Evolutionary conservation across 2,329 filamentous ascomycete species (phyloP).

Genomic region (Ophiostoma populinum): DNA sequence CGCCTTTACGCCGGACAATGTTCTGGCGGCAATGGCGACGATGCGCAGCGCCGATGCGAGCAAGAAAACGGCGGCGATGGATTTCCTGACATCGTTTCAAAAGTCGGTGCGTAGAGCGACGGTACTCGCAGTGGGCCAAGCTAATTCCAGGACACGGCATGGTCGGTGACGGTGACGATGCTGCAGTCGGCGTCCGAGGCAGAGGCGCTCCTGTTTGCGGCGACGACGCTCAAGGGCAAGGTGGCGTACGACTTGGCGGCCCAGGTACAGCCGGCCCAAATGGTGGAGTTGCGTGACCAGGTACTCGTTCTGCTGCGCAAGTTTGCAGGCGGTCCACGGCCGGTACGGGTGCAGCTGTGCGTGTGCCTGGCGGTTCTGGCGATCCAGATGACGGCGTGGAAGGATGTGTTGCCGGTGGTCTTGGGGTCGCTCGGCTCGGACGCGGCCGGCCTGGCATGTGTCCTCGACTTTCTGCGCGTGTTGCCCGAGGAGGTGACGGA

Average conservation of each 20-base stretch:
- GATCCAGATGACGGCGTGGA: conserved; percentile 92
- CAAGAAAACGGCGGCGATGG: conserved; percentile 71
- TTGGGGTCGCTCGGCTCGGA: conserved; percentile 62
- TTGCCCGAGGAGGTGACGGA: conserved; percentile 97
- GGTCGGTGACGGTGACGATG: conserved; percentile 74
- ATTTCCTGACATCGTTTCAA: conserved; percentile 87
- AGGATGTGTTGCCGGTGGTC: conserved; percentile 73
- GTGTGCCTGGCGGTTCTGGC: conserved; percentile 89
- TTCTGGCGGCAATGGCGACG: conserved; percentile 74
- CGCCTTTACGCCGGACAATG: conserved; percentile 56
- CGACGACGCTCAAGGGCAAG: conserved; percentile 95
- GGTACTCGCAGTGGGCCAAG: no score
- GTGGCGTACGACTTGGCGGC: conserved; percentile 86
- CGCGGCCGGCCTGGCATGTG: conserved; percentile 63
- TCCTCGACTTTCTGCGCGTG: conserved; percentile 91
- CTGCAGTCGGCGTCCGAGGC: conserved; percentile 65
- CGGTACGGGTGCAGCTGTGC: conserved; percentile 78
- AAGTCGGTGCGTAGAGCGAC: conserved; percentile 77
- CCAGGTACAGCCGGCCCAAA: conserved; percentile 62
- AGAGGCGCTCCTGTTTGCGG: conserved; percentile 86
- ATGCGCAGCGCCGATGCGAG: conserved; percentile 76
- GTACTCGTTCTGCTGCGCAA: conserved; percentile 65
- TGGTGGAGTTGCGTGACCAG: conserved; percentile 65
- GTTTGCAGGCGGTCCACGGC: conserved; percentile 68
- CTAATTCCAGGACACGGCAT: conserved; percentile 73